phyloP scores from a whole-genome alignment of 345 rosid genomes.

The Corymbia maculata region DNA sequence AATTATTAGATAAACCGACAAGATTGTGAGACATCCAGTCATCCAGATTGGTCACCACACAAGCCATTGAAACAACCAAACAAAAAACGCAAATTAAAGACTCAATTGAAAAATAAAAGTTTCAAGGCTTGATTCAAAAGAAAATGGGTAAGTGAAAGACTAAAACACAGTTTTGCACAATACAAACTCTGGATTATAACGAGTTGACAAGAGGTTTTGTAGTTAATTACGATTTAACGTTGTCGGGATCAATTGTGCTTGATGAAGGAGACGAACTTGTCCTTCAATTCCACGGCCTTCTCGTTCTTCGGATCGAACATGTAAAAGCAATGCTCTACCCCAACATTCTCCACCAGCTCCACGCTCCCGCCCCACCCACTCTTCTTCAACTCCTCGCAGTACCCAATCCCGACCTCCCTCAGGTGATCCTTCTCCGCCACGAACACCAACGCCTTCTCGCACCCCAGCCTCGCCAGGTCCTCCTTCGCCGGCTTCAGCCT shows the following conservation, averaged over 20 bases:
- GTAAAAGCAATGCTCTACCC: conserved; percentile 1
- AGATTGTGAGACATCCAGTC: not conserved
- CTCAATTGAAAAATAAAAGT: not conserved
- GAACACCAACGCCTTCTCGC: conserved; percentile 25
- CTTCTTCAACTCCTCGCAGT: conserved; percentile 4
- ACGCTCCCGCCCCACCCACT: conserved; percentile 2
- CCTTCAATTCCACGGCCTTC: conserved; percentile 5
- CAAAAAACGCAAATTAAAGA: not conserved
- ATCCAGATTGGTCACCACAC: not conserved
- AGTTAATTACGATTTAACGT: not conserved
- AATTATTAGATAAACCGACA: not conserved
- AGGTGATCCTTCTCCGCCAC: conserved; percentile 29
- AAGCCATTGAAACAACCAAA: not conserved
- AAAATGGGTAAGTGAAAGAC: not conserved
- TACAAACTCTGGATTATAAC: not conserved
- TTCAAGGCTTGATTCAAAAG: not conserved
- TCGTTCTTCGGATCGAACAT: not conserved
- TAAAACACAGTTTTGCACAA: not conserved
- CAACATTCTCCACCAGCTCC: conserved; percentile 3
- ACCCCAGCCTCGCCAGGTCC: conserved; percentile 17
- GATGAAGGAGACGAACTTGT: conserved; percentile 8
- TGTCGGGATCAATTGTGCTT: not conserved
- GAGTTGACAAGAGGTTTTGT: not conserved
- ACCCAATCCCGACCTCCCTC: not conserved
- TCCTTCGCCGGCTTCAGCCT: conserved; percentile 13